Evolutionary conservation across 2,329 filamentous ascomycete species (phyloP).

Genomic region (Aspergillus pseudoglaucus): DNA sequence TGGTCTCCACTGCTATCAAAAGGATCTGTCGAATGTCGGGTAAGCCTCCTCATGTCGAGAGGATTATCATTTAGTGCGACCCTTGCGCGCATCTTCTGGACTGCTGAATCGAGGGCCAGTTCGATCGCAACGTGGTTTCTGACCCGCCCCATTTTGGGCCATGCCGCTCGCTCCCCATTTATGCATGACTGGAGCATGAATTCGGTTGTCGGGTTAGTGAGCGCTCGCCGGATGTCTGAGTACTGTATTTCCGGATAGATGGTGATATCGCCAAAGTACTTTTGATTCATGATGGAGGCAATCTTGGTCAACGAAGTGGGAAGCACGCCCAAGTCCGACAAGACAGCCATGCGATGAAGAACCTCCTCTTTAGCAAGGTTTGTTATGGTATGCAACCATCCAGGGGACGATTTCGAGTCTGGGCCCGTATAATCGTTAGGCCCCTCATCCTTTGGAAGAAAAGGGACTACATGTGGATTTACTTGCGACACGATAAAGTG

Average conservation of each 20-base stretch:
- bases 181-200: conserved; percentile 79
- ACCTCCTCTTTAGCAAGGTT: conserved; percentile 72
- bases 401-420: conserved; percentile 27
- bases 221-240: conserved; percentile 65
- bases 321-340: conserved; percentile 73
- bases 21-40: conserved; percentile 12
- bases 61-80: conserved; percentile 29
- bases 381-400: conserved; percentile 62
- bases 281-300: conserved; percentile 76
- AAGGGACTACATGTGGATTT: conserved; percentile 87
- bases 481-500: conserved; percentile 97
- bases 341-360: conserved; percentile 70
- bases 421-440: conserved; percentile 21
- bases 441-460: conserved; percentile 67
- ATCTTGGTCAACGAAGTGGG: conserved; percentile 73
- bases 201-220: conserved; percentile 76
- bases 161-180: conserved; percentile 77
- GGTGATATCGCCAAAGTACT: conserved; percentile 91
- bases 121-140: conserved; percentile 85
- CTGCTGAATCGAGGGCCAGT: conserved; percentile 56
- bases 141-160: conserved; percentile 81
- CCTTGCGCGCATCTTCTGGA: conserved; percentile 34
- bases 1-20: conserved; percentile 17
- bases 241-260: conserved; percentile 76
- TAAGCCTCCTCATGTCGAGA: conserved; percentile 14